Conservation (phyloP, 2,329 filamentous ascomycete genomes). For the Penicillium sp. region DNA sequence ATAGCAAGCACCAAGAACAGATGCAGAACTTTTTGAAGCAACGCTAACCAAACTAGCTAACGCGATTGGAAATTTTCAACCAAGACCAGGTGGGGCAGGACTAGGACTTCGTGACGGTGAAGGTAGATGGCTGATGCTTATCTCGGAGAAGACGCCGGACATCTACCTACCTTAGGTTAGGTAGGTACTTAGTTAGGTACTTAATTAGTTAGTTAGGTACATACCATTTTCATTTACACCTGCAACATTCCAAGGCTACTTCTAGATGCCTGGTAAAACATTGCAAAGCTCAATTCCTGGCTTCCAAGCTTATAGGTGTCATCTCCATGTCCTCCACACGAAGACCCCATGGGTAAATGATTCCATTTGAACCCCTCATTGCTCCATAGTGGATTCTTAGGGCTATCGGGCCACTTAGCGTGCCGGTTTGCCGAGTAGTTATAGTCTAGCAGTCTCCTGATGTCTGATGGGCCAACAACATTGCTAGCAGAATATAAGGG, state of each 20-base stretch:
- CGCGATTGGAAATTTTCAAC: slow-evolving; percentile 4
- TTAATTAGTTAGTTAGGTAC: too few relatives aligned
- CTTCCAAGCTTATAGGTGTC: not conserved
- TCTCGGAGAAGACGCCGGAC: slow-evolving; percentile 7
- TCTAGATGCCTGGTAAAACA: not conserved
- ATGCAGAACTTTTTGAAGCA: not conserved
- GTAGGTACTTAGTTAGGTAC: too few relatives aligned
- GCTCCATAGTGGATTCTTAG: not conserved
- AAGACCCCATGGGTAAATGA: slow-evolving; percentile 6
- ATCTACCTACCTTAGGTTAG: too few relatives aligned
- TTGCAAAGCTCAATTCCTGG: not conserved
- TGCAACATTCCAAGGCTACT: not conserved
- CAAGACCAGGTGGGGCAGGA: slow-evolving; percentile 11
- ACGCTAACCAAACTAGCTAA: not conserved
- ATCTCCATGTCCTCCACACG: not conserved
- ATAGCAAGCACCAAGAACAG: not conserved
- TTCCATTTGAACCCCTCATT: not conserved
- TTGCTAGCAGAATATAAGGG: not conserved
- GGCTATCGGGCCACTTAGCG: slow-evolving; percentile 9
- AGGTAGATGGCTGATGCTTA: slow-evolving; percentile 3
- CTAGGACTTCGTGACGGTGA: slow-evolving; percentile 5
- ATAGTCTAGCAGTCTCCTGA: not conserved
- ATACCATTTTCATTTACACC: not conserved
- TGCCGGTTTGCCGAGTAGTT: slow-evolving; percentile 33
- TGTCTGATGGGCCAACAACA: not conserved